These are phyloP conservation scores for Tolypocladium nubicola DNA, from an alignment of 2,329 filamentous ascomycete species.

Conservation along the genomic window DNA sequence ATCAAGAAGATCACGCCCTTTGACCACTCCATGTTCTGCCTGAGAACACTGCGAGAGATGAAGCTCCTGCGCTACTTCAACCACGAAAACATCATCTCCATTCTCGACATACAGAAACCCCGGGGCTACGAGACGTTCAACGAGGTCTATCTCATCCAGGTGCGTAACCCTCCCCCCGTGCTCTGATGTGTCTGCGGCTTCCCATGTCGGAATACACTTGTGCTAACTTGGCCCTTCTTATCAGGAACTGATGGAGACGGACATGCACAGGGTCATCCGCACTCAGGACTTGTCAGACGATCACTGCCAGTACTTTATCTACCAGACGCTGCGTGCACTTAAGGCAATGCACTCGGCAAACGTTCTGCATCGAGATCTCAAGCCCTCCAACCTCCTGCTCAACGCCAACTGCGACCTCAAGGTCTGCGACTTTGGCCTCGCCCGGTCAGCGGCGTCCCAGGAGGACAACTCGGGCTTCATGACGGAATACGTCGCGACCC, in stretches of 20 bases:
- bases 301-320: conserved; percentile 99
- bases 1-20: conserved; percentile 99
- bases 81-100: conserved; percentile 99
- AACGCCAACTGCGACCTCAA: conserved; percentile 99
- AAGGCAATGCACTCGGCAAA: conserved; percentile 99
- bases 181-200: neutral
- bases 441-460: conserved; percentile 88
- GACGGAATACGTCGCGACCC: conserved; percentile 99
- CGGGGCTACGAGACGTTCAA: conserved; percentile 93
- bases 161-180: conserved; percentile 27
- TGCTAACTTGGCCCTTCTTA: neutral
- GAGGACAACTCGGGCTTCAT: conserved; percentile 99
- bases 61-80: conserved; percentile 98
- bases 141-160: conserved; percentile 97
- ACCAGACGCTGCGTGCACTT: conserved; percentile 92
- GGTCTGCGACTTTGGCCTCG: conserved; percentile 96
- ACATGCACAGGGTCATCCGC: conserved; percentile 98
- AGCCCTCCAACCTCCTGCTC: conserved; percentile 91
- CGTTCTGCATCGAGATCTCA: conserved; percentile 92
- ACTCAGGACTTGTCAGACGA: conserved; percentile 98
- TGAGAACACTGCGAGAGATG: conserved; percentile 96
- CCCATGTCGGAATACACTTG: neutral
- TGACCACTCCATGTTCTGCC: conserved; percentile 97
- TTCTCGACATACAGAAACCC: conserved; percentile 97
- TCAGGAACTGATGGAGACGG: conserved; percentile 97